Evolutionary conservation across 2,329 filamentous ascomycete genomes (phyloP), one percentile per base, ranked within the genome.

Genomic region (Verruconis gallopava): DNA sequence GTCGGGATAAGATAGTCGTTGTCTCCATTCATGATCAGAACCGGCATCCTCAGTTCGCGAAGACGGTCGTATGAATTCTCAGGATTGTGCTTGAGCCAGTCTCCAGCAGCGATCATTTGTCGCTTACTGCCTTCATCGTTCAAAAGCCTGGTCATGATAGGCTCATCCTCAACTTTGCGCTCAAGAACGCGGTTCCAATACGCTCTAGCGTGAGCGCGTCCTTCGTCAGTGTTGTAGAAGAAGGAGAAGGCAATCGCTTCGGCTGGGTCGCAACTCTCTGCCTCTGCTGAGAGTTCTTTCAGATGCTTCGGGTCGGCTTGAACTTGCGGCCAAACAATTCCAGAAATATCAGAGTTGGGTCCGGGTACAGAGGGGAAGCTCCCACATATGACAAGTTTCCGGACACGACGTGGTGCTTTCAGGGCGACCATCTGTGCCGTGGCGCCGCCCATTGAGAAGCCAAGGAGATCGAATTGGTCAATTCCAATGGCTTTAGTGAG

Each of bases 391-490:
- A 71, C 55, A 5, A 69, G 51, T 14, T 59, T 57, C 1, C 63
- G 58, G 0, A 67, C 57, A 2, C 65, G 47, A 1, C 50, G 50
- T 0, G 62, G 58, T 1, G 51, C 50, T 18, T 55, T 53, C 18
- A 70, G 55, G 2, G 65, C 64, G 3, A 69, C 53, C 37, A 67
- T 51, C 47, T 71, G 68, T 4, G 64, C 67, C 3, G 60, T 60
- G 21, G 56, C 60, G 1, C 68, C 68, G 12, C 69, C 68, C 60
- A 72, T 67, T 6, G 64, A 69, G 51, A 67, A 72, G 1, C 69
- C 69, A 32, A 72, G 43, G 5, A 72, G 47, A 44, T 72, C 67
- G 37, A 63, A 55, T 38, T 62, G 49, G 0, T 43, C 21, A n/a
- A 68, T 47, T 2, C 42, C 40, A 12, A 66, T 45, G 2, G 56